phyloP scores from a whole-genome alignment of 2,329 filamentous ascomycete genomes.

The Periconia sp. region DNA sequence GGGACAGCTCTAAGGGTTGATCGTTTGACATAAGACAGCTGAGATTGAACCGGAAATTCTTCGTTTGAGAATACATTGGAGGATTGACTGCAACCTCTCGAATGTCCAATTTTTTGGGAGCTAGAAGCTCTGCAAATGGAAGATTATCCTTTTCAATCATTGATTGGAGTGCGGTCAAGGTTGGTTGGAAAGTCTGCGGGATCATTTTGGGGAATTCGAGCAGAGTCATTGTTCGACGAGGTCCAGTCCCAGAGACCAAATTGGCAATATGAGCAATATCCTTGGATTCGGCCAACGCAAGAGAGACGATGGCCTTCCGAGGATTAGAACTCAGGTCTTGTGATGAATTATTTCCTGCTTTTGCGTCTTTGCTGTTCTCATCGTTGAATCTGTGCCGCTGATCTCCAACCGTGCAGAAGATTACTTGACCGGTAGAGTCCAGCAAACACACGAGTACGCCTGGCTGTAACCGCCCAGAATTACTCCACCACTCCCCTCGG shows the following conservation, averaged over 20 bases:
- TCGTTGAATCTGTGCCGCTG: background rate
- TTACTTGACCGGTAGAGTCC: slow-evolving; percentile 3
- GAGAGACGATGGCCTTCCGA: slow-evolving; percentile 1
- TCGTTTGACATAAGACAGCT: slow-evolving; percentile 13
- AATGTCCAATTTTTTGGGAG: background rate
- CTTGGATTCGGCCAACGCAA: slow-evolving; percentile 2
- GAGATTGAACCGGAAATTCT: slow-evolving; percentile 56
- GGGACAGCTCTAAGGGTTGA: slow-evolving; percentile 22
- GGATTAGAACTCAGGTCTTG: slow-evolving; percentile 6
- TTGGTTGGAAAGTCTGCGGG: slow-evolving; percentile 16
- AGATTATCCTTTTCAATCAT: slow-evolving; percentile 11
- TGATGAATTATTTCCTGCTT: background rate
- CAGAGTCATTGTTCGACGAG: background rate
- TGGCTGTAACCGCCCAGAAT: slow-evolving; percentile 8
- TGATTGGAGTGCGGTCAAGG: slow-evolving; percentile 13
- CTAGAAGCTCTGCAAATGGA: slow-evolving; percentile 16
- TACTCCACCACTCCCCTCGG: slow-evolving; percentile 15
- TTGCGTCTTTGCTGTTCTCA: background rate
- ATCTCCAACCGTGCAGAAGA: slow-evolving; percentile 11
- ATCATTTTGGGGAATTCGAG: slow-evolving; percentile 23
- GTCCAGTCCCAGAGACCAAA: background rate
- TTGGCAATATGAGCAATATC: slow-evolving; percentile 1
- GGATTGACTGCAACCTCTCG: slow-evolving; percentile 36
- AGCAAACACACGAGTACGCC: slow-evolving; percentile 19
- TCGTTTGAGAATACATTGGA: slow-evolving; percentile 54